Percentiles rank a stretch among this genome's conserved stretches.
Evolutionary conservation across 805 yeast genomes (phyloP).

Genomic region (Pichia paraexigua): DNA sequence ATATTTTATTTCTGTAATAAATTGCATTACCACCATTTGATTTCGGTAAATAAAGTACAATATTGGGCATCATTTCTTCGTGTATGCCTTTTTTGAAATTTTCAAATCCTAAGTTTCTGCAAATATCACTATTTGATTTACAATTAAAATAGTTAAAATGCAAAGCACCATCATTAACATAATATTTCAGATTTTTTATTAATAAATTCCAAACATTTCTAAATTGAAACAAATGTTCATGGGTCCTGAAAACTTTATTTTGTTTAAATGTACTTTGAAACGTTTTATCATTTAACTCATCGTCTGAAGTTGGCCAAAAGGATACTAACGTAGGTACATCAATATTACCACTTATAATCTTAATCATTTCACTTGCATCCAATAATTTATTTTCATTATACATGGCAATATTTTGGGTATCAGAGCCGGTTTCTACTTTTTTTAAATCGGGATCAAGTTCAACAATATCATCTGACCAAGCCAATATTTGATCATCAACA

Average conservation of each 20-base stretch:
- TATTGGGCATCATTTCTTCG: constrained; percentile 16
- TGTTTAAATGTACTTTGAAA: constrained; percentile 28
- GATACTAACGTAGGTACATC: constrained; percentile 48
- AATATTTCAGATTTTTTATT: constrained; percentile 36
- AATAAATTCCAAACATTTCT: constrained; percentile 52
- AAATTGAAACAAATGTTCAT: constrained; percentile 44
- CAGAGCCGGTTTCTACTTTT: neutral
- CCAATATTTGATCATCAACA: constrained; percentile 41
- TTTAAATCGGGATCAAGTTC: constrained; percentile 35
- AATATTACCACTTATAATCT: constrained; percentile 43
- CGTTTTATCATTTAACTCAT: constrained; percentile 29
- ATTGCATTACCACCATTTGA: constrained; percentile 40
- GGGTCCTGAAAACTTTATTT: constrained; percentile 32
- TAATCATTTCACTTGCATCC: constrained; percentile 34
- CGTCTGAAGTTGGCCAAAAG: constrained; percentile 54
- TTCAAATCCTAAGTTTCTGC: constrained; percentile 42
- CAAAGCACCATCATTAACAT: constrained; percentile 12
- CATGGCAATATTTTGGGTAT: neutral
- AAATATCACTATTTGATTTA: constrained; percentile 37
- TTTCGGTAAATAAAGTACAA: constrained; percentile 43
- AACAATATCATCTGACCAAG: constrained; percentile 36
- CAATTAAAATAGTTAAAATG: constrained; percentile 53
- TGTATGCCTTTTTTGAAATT: constrained; percentile 21
- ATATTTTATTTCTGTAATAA: constrained; percentile 26
- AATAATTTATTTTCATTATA: neutral